phyloP scores from a whole-genome alignment of 2,329 filamentous ascomycete genomes.

The Penicillium sp. region DNA sequence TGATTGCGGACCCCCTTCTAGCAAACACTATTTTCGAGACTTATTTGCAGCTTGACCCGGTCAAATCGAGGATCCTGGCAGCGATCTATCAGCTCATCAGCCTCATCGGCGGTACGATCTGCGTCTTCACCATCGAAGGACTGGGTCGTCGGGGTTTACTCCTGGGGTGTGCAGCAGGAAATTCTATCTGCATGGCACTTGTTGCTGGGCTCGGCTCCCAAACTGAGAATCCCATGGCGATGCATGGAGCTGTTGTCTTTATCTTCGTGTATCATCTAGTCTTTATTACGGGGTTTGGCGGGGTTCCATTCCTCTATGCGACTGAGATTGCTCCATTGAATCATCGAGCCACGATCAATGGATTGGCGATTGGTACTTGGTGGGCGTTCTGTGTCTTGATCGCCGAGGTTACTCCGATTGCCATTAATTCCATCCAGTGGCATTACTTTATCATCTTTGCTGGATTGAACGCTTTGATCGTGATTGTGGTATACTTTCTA shows the following conservation, averaged over 20 bases:
- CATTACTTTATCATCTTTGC: constrained; percentile 17
- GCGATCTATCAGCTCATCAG: constrained; percentile 18
- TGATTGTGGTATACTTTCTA: constrained; percentile 11
- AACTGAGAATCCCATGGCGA: constrained; percentile 11
- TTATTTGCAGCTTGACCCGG: constrained; percentile 13
- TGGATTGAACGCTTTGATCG: constrained; percentile 4
- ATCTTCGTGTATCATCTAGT: constrained; percentile 16
- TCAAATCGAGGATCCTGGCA: constrained; percentile 15
- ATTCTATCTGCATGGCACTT: constrained; percentile 16
- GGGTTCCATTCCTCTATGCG: constrained; percentile 13
- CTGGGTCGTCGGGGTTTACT: constrained; percentile 20
- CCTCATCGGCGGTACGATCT: constrained; percentile 16
- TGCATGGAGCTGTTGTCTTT: constrained; percentile 14
- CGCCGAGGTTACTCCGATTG: constrained; percentile 12
- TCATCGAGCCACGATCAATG: constrained; percentile 15
- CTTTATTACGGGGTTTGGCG: constrained; percentile 12
- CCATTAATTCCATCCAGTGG: constrained; percentile 13
- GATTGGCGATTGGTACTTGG: constrained; percentile 6
- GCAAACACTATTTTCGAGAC: constrained; percentile 23
- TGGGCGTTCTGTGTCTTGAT: constrained; percentile 11
- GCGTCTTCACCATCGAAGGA: constrained; percentile 20
- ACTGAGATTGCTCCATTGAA: constrained; percentile 13
- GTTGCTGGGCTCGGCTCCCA: constrained; percentile 20
- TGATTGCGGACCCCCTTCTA: background rate
- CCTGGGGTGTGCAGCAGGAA: constrained; percentile 11